Base-by-base conservation (phyloP, 352 stramenopile species). In the Blastocystis sp. region DNA sequence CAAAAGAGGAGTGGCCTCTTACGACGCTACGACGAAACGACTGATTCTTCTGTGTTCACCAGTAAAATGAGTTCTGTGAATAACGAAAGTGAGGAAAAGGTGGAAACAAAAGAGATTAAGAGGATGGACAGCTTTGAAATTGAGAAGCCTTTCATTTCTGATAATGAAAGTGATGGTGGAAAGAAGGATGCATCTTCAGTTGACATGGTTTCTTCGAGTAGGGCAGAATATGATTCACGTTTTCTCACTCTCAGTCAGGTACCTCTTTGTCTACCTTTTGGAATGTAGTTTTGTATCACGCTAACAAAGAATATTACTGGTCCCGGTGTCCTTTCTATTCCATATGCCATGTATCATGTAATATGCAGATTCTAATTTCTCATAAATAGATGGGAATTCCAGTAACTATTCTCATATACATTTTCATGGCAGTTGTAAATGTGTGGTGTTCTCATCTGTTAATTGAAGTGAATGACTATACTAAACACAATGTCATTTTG, bases 121-220 rank as follows among this genome's bases (percentile, higher is more conserved):
- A 54, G 73, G 4, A 19, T 84, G 51, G 53, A 48, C 73, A 84
- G 73, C 30, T 84, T 84, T 84, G 73, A 84, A 48, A 84, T 84
- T n/a, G 73, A 84, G 24, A 84, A 84, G 27, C 73, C 73, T 9
- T 44, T 84, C 51, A 68, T 84, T 44, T 84, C 73, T 4, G 54
- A 64, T 24, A 84, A 84, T 69, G 73, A 84, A 54, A 66, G 42
- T 24, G 73, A 66, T 5, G 51, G 44, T 22, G 73, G 59, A 24
- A 84, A 64, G 30, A 84, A 84, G 56, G 73, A 84, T 6, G n/a
- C 1, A 56, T 33, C 53, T 30, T 27, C 40, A n/a, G 51, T 84
- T 33, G 9, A 64, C 30, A 42, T 53, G 24, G 27, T 30, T 30
- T 40, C 35, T 11, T 51, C 42, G 48, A 9, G n/a, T 22, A 30